These are phyloP conservation scores for Beauveria sp. DNA, from an alignment of 2,329 filamentous ascomycete species.

Conservation along the genomic window DNA sequence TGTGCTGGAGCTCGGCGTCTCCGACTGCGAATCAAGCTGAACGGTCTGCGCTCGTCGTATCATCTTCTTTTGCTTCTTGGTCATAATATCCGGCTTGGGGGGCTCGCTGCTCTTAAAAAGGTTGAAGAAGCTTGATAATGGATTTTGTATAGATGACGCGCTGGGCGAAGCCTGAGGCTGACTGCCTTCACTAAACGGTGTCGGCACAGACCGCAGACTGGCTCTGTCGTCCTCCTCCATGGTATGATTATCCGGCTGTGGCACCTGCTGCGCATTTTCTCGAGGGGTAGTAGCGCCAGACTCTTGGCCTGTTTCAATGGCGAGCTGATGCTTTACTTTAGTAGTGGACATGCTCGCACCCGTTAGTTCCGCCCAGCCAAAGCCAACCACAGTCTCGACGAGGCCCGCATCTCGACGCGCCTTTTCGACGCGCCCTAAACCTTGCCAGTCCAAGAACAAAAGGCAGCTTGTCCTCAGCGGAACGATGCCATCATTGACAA, in stretches of 20 bases:
- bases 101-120: conserved; percentile 59
- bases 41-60: conserved; percentile 74
- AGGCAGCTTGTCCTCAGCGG: conserved; percentile 90
- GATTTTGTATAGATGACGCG: conserved; percentile 34
- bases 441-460: conserved; percentile 95
- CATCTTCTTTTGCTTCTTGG: conserved; percentile 59
- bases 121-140: conserved; percentile 59
- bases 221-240: conserved; percentile 59
- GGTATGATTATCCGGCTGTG: conserved; percentile 60
- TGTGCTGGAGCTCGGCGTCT: conserved; percentile 14
- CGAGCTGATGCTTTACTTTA: conserved; percentile 36
- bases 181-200: conserved; percentile 20
- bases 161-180: conserved; percentile 9
- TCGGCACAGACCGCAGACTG: conserved; percentile 42
- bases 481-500: conserved; percentile 96
- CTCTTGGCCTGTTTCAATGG: conserved; percentile 24
- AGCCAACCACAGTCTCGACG: conserved; percentile 86
- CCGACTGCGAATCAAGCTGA: conserved; percentile 29
- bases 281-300: conserved; percentile 29
- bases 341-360: conserved; percentile 50
- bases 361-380: conserved; percentile 91
- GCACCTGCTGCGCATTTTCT: conserved; percentile 50
- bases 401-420: conserved; percentile 85
- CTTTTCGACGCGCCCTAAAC: conserved; percentile 87
- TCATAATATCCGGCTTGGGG: conserved; percentile 40